Evolutionary conservation across 371 early-diverging fungal species (phyloP).

Genomic region (Paramicrosporidium saccamoebae): DNA sequence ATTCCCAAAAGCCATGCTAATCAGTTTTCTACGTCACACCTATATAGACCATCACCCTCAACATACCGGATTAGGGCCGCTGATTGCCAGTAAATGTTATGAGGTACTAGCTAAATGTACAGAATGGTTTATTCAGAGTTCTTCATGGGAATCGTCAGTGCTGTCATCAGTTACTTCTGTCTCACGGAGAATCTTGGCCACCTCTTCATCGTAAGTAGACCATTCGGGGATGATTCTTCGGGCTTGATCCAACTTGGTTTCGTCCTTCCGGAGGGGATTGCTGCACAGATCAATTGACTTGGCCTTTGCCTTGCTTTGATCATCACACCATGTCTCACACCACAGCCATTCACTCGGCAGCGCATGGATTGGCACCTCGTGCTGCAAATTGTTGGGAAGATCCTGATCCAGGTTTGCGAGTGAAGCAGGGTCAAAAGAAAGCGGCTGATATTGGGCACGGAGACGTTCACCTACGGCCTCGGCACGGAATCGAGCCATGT

Average conservation of each 20-base stretch:
- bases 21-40: too few relatives aligned
- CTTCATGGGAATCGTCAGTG: too few relatives aligned
- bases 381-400: constrained; percentile 77
- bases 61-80: too few relatives aligned
- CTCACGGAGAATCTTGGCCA: constrained; percentile 15
- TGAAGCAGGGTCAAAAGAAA: constrained; percentile 52
- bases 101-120: too few relatives aligned
- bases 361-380: constrained; percentile 54
- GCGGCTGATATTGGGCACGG: constrained; percentile 59
- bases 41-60: too few relatives aligned
- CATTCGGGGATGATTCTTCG: constrained; percentile 69
- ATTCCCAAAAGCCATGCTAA: too few relatives aligned
- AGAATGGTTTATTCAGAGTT: too few relatives aligned
- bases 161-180: too few relatives aligned
- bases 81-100: too few relatives aligned
- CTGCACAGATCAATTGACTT: constrained; percentile 93
- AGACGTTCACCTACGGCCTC: constrained; percentile 73
- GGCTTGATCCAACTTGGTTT: constrained; percentile 75
- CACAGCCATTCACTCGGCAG: constrained; percentile 80
- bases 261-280: constrained; percentile 82
- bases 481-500: constrained; percentile 54
- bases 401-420: constrained; percentile 85
- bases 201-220: constrained; percentile 29
- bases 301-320: constrained; percentile 33
- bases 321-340: constrained; percentile 92